A percentile compares a stretch with the other conserved stretches of the same genome.
These are phyloP conservation scores for Coemansia erecta DNA, from an alignment of 192 early-diverging fungal species.

Conservation along the genomic window DNA sequence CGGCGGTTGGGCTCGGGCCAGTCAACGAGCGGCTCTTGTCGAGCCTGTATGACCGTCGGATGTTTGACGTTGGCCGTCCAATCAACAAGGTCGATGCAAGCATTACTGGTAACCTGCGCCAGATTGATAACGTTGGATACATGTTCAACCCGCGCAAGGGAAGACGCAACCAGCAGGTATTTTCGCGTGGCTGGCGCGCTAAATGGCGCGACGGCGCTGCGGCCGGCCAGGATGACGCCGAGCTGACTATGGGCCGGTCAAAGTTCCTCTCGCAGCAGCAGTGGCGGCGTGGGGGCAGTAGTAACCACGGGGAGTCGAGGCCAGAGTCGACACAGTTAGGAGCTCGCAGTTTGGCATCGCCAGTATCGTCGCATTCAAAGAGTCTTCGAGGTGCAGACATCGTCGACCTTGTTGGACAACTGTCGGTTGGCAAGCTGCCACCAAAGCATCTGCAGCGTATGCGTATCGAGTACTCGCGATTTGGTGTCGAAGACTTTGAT, in stretches of 20 bases:
- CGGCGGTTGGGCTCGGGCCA: conserved; percentile 76
- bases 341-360: not conserved
- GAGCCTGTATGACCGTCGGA: conserved; percentile 64
- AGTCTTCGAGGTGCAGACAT: too few relatives aligned
- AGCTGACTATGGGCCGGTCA: conserved; percentile 44
- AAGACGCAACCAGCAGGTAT: conserved; percentile 72
- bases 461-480: conserved; percentile 64
- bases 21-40: conserved; percentile 76
- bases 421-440: conserved; percentile 17
- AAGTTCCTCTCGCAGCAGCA: conserved; percentile 48
- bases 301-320: conserved; percentile 4
- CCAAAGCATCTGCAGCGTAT: conserved; percentile 45
- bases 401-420: not conserved
- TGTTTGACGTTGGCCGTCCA: conserved; percentile 74
- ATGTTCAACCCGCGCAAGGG: conserved; percentile 79
- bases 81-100: conserved; percentile 71
- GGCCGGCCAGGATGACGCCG: conserved; percentile 22
- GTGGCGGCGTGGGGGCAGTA: conserved; percentile 41
- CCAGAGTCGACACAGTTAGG: not conserved
- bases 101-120: conserved; percentile 76
- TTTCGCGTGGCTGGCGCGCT: conserved; percentile 26
- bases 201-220: conserved; percentile 25
- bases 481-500: conserved; percentile 98
- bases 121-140: conserved; percentile 91
- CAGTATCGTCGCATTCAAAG: not conserved